Evolutionary conservation across 2,329 filamentous ascomycete species (phyloP).

Genomic region (Fusarium agapanthi): DNA sequence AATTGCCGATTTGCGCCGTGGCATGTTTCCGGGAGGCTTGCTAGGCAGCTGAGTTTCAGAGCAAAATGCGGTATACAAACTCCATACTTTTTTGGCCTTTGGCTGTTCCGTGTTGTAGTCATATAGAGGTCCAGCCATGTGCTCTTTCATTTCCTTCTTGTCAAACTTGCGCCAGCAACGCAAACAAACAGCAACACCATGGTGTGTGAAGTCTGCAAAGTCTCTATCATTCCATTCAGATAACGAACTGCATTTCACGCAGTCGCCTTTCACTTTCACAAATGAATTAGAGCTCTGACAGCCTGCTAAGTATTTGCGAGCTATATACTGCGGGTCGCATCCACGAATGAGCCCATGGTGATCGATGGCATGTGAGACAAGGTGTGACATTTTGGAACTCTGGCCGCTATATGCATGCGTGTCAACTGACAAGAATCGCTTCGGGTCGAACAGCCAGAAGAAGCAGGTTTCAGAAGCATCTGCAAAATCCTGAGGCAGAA

Average conservation of each 20-base stretch:
- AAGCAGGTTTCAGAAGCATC: accelerated
- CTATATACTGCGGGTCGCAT: accelerated
- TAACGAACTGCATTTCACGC: background rate
- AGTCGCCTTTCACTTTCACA: accelerated
- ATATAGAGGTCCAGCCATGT: background rate
- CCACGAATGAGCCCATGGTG: background rate
- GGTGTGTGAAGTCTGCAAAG: accelerated
- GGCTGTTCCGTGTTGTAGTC: background rate
- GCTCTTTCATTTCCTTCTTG: background rate
- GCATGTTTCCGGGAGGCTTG: background rate
- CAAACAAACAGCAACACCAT: background rate
- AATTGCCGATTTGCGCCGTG: accelerated
- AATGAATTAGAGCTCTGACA: background rate
- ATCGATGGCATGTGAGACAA: background rate
- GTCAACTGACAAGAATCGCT: background rate
- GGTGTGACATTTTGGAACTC: accelerated
- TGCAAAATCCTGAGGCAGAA: accelerated
- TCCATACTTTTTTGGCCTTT: background rate
- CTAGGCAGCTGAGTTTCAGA: background rate
- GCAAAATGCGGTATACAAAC: background rate
- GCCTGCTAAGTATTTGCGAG: background rate
- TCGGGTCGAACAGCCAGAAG: accelerated
- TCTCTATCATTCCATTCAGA: background rate
- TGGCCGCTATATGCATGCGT: accelerated
- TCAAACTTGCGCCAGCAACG: background rate